Percentiles rank a stretch among this genome's conserved stretches.
Evolutionary conservation across 1,284 basidiomycete species (phyloP).

Genomic region (Pseudozyma hubeiensis): DNA sequence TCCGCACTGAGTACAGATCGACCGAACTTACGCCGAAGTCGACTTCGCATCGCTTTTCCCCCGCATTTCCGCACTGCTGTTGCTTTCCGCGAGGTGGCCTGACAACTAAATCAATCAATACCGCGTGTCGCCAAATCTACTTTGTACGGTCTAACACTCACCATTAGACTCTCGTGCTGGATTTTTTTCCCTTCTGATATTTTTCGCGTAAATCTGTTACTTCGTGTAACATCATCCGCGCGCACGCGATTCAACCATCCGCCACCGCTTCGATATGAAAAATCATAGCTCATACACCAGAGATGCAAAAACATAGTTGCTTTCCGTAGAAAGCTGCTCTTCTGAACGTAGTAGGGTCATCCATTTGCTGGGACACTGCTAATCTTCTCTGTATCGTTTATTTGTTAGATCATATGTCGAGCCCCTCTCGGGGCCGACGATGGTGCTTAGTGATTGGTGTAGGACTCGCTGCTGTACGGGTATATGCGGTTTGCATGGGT

Average conservation of each 20-base stretch:
- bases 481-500: constrained; percentile 12
- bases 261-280: no score
- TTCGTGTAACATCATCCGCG: no score
- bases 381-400: constrained; percentile 53
- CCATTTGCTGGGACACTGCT: constrained; percentile 36
- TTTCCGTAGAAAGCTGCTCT: constrained; percentile 40
- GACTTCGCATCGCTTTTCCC: constrained; percentile 15
- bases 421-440: constrained; percentile 47
- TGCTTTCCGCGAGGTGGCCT: no score
- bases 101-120: no score
- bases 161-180: no score
- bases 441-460: neutral
- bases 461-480: neutral
- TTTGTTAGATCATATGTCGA: constrained; percentile 52
- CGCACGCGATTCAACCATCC: no score
- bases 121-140: no score
- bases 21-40: constrained; percentile 26
- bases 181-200: no score
- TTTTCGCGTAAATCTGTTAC: no score
- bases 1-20: constrained; percentile 7
- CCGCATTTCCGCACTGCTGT: constrained; percentile 11
- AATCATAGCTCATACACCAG: neutral
- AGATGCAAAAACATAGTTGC: constrained; percentile 38
- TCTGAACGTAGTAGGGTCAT: constrained; percentile 30
- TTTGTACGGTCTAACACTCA: no score